These are phyloP conservation scores for Bipolaris victoriae DNA, from an alignment of 2,329 filamentous ascomycete genomes.

Conservation along the genomic window DNA sequence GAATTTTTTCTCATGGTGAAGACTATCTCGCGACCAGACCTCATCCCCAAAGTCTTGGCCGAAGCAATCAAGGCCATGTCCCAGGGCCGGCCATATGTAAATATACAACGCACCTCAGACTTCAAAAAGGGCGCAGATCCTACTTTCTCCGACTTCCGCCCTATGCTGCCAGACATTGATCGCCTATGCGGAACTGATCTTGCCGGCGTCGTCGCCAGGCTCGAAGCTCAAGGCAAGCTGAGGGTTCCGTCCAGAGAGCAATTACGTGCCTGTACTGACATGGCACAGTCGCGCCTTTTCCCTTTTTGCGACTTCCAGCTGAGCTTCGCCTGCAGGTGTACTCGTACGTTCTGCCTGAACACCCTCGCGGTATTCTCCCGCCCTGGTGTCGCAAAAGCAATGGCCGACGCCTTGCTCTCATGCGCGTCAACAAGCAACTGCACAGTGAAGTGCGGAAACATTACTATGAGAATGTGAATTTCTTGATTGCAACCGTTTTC, in stretches of 20 bases:
- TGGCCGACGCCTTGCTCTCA: constrained; percentile 18
- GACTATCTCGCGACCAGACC: constrained; percentile 22
- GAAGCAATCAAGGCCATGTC: constrained; percentile 27
- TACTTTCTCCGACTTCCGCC: constrained; percentile 31
- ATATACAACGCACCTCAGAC: constrained; percentile 18
- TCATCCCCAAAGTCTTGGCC: constrained; percentile 27
- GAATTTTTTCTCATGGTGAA: constrained; percentile 27
- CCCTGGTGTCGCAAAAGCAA: constrained; percentile 4
- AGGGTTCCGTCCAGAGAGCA: too few species aligned
- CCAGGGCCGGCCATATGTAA: constrained; percentile 22
- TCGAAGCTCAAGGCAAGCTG: constrained; percentile 25
- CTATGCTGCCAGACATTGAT: constrained; percentile 26
- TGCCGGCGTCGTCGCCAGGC: constrained; percentile 11
- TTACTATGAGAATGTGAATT: constrained; percentile 20
- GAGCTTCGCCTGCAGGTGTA: constrained; percentile 34
- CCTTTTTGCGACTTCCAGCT: constrained; percentile 30
- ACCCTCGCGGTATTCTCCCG: constrained; percentile 13
- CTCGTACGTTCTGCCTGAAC: constrained; percentile 24
- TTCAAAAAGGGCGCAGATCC: constrained; percentile 23
- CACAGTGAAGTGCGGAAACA: constrained; percentile 25
- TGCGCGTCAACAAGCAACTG: constrained; percentile 25
- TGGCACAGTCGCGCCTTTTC: constrained; percentile 25
- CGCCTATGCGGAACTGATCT: constrained; percentile 26
- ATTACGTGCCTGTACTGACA: constrained; percentile 7
- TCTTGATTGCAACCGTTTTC: constrained; percentile 19